A percentile compares a stretch with the other conserved stretches of the same genome.
Conservation (phyloP, 2,329 filamentous ascomycete genomes). For the Drechmeria coniospora region DNA sequence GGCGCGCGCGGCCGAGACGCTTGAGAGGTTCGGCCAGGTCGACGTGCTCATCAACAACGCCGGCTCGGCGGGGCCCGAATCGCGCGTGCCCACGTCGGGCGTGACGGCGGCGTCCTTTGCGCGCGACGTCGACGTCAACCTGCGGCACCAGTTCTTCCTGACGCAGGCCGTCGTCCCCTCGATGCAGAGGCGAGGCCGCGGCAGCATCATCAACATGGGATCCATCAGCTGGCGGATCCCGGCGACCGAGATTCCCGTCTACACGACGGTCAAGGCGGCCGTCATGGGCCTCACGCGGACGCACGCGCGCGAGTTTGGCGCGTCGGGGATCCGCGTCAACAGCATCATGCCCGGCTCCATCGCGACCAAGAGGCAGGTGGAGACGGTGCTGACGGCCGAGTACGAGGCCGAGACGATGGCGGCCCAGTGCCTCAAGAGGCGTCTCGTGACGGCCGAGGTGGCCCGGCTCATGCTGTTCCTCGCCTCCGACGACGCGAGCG, state of each 20-base stretch:
- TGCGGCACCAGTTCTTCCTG: slow-evolving; percentile 43
- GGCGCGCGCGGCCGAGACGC: slow-evolving; percentile 16
- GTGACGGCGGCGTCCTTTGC: slow-evolving; percentile 28
- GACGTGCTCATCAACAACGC: slow-evolving; percentile 81
- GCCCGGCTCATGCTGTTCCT: slow-evolving; percentile 30
- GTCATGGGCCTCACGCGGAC: slow-evolving; percentile 39
- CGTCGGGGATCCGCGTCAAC: slow-evolving; percentile 30
- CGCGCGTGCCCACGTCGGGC: slow-evolving; percentile 13
- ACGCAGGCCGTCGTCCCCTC: slow-evolving; percentile 55
- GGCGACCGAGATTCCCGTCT: slow-evolving; percentile 29
- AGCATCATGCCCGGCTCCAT: slow-evolving; percentile 34
- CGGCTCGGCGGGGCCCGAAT: slow-evolving; percentile 23
- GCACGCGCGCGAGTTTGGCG: slow-evolving; percentile 36
- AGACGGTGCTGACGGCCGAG: slow-evolving; percentile 26
- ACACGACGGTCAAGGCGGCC: slow-evolving; percentile 36
- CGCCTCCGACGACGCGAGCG: slow-evolving; percentile 29
- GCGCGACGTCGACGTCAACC: slow-evolving; percentile 25
- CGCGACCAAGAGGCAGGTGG: slow-evolving; percentile 27
- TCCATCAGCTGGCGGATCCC: slow-evolving; percentile 30
- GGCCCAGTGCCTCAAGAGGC: slow-evolving; percentile 25
- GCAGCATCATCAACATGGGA: slow-evolving; percentile 41
- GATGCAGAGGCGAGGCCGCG: slow-evolving; percentile 22
- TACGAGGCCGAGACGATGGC: slow-evolving; percentile 21
- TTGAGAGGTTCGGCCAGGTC: slow-evolving; percentile 24
- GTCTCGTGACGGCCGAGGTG: slow-evolving; percentile 26